phyloP scores from a whole-genome alignment of 805 yeast genomes.

The Saccharomycopsis javanensis region DNA sequence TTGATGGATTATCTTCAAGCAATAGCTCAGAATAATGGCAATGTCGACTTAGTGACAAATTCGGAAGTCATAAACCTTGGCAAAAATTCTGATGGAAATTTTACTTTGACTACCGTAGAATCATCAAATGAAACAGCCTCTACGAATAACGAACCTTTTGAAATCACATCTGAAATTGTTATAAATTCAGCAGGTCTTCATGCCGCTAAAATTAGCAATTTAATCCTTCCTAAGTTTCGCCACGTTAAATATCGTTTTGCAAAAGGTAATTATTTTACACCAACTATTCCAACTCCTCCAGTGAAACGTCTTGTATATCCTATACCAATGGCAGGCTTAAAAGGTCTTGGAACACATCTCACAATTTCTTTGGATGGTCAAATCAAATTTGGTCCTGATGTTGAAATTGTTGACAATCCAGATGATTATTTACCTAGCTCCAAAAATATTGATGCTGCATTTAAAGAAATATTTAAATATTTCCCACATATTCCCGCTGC shows the following conservation, averaged over 20 bases:
- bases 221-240: constrained; percentile 54
- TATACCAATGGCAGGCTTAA: constrained; percentile 57
- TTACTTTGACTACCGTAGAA: constrained; percentile 23
- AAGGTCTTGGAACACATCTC: constrained; percentile 82
- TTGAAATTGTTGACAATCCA: constrained; percentile 57
- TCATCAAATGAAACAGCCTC: constrained; percentile 21
- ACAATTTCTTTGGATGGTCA: constrained; percentile 77
- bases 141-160: constrained; percentile 23
- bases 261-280: constrained; percentile 74
- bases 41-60: constrained; percentile 56
- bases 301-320: constrained; percentile 63
- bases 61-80: constrained; percentile 43
- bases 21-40: constrained; percentile 38
- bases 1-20: constrained; percentile 51
- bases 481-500: constrained; percentile 46
- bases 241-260: constrained; percentile 58
- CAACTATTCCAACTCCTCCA: constrained; percentile 37
- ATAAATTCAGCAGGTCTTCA: constrained; percentile 74
- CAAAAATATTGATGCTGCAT: constrained; percentile 44
- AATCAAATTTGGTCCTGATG: constrained; percentile 78
- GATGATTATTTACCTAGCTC: constrained; percentile 40
- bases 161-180: constrained; percentile 44
- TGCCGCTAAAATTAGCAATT: constrained; percentile 63
- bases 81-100: constrained; percentile 18
- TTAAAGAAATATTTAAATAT: constrained; percentile 47